phyloP scores from a whole-genome alignment of 202 grass and related monocot species.

The Schoenoplectus triqueter region DNA sequence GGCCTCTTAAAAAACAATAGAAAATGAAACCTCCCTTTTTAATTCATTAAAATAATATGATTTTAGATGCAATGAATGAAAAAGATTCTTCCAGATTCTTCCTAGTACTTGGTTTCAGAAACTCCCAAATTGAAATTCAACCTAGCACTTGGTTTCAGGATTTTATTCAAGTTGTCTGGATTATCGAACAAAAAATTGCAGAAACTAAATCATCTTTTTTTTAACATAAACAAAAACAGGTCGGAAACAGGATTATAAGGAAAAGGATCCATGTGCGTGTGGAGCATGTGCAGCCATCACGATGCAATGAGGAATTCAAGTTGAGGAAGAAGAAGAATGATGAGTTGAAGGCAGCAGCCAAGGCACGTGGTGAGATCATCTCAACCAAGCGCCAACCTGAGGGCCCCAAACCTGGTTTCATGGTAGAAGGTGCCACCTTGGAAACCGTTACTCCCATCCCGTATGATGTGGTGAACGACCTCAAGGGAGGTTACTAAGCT shows the following conservation, averaged over 20 bases:
- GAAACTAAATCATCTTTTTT: neutral
- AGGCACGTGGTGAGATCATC: slow-evolving; percentile 66
- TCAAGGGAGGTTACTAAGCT: slow-evolving; percentile 89
- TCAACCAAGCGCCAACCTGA: slow-evolving; percentile 78
- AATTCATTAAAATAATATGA: neutral
- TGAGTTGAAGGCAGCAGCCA: slow-evolving; percentile 62
- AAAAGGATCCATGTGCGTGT: slow-evolving; percentile 91
- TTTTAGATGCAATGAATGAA: neutral
- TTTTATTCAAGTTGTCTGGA: neutral
- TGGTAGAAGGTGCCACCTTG: slow-evolving; percentile 65
- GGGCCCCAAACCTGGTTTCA: slow-evolving; percentile 85
- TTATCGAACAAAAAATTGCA: neutral
- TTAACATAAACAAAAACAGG: slow-evolving; percentile 41
- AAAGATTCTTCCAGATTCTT: neutral
- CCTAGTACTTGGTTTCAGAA: neutral
- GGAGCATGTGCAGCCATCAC: slow-evolving; percentile 71
- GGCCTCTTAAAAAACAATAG: too few relatives aligned
- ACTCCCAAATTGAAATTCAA: neutral
- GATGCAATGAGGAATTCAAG: slow-evolving; percentile 81
- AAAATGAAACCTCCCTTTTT: neutral
- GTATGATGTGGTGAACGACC: slow-evolving; percentile 89
- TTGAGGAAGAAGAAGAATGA: slow-evolving; percentile 70
- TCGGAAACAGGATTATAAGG: slow-evolving; percentile 66
- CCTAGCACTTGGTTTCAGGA: neutral
- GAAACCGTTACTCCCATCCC: slow-evolving; percentile 85